Conservation (phyloP, 108 stramenopile species). For the Cyclotella sp. region DNA sequence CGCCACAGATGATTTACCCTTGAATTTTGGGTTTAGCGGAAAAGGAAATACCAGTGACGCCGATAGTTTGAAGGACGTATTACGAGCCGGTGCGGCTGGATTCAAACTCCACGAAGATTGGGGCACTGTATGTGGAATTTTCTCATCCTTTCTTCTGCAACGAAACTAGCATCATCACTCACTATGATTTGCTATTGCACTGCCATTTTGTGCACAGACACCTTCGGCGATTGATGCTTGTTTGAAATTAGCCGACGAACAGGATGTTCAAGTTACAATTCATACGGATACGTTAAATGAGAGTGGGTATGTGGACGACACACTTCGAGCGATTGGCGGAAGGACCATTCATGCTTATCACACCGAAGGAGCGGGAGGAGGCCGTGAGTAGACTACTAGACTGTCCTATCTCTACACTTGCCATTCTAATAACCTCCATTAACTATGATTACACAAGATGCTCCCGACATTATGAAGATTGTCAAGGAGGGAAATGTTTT, state of each 20-base stretch:
- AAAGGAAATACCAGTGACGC: constrained; percentile 95
- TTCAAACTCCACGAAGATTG: constrained; percentile 99
- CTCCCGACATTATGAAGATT: constrained; percentile 98
- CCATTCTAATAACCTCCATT: neutral
- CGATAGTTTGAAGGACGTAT: constrained; percentile 58
- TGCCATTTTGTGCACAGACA: constrained; percentile 44
- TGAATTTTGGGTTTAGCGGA: constrained; percentile 98
- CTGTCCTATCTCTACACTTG: neutral
- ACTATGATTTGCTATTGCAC: neutral
- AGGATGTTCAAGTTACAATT: constrained; percentile 95
- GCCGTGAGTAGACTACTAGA: constrained; percentile 76
- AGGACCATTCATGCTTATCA: constrained; percentile 96
- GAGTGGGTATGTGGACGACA: constrained; percentile 93
- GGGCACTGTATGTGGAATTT: constrained; percentile 73
- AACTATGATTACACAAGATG: constrained; percentile 45
- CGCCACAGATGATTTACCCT: constrained; percentile 88
- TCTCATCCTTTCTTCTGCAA: neutral
- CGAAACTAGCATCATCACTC: neutral
- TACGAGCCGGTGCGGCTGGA: constrained; percentile 90
- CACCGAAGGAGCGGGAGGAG: constrained; percentile 77
- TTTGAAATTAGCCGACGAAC: constrained; percentile 87
- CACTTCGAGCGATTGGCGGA: constrained; percentile 94
- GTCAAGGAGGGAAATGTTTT: constrained; percentile 90
- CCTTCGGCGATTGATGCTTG: constrained; percentile 95
- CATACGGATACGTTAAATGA: constrained; percentile 99